A percentile compares a stretch with the other conserved stretches of the same genome.
These are phyloP conservation scores for Nowakowskiella sp. DNA, from an alignment of 192 early-diverging fungal species.

Conservation along the genomic window DNA sequence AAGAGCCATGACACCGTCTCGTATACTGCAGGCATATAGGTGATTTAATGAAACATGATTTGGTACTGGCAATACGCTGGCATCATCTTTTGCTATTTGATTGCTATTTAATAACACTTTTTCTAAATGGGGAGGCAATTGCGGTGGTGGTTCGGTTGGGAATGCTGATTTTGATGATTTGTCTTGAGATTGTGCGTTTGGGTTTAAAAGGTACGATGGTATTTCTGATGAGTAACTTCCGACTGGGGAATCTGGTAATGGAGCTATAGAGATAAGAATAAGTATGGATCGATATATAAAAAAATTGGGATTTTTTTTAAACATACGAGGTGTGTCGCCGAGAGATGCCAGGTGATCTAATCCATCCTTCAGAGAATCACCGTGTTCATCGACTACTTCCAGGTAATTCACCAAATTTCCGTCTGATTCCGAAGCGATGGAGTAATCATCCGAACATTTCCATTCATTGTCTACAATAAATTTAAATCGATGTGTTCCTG, in stretches of 20 bases:
- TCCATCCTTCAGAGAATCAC: constrained; percentile 45
- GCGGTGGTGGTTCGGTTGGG: constrained; percentile 60
- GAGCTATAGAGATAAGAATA: constrained; percentile 2
- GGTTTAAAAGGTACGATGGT: constrained; percentile 32
- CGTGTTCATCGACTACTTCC: constrained; percentile 73
- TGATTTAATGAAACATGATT: constrained; percentile 93
- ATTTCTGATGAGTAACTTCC: constrained; percentile 55
- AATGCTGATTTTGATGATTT: constrained; percentile 19
- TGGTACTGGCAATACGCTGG: constrained; percentile 74
- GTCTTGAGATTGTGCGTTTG: constrained; percentile 7
- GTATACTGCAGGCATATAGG: constrained; percentile 90
- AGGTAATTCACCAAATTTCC: constrained; percentile 95
- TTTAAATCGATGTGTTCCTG: constrained; percentile 91
- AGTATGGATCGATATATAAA: background rate
- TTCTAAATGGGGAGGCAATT: constrained; percentile 84
- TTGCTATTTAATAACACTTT: constrained; percentile 79
- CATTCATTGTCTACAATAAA: constrained; percentile 98
- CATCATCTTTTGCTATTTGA: constrained; percentile 51
- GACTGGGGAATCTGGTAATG: constrained; percentile 31
- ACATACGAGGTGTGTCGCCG: background rate
- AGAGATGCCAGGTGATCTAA: constrained; percentile 26
- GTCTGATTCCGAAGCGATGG: constrained; percentile 84
- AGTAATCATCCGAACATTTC: constrained; percentile 87
- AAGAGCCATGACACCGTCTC: constrained; percentile 93
- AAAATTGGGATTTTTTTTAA: background rate